These are phyloP conservation scores for Mycosphaerelloides madeirae DNA, from an alignment of 2,329 filamentous ascomycete species.

Conservation along the genomic window DNA sequence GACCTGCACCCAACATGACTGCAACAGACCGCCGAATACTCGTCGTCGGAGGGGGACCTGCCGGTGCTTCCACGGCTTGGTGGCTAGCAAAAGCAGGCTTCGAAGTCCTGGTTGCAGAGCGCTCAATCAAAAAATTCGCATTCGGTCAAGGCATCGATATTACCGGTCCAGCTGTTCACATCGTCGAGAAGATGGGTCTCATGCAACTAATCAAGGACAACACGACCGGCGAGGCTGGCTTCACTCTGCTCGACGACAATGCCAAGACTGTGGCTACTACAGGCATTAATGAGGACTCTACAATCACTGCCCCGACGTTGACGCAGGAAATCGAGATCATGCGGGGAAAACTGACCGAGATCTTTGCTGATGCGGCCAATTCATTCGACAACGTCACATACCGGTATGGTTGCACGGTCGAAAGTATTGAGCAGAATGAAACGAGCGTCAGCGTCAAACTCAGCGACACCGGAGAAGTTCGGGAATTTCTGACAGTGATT, in stretches of 20 bases:
- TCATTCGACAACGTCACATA: conserved; percentile 13
- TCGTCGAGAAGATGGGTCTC: conserved; percentile 26
- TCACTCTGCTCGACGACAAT: conserved; percentile 24
- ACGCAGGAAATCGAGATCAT: conserved; percentile 33
- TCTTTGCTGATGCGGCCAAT: conserved; percentile 36
- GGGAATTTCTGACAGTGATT: conserved; percentile 12
- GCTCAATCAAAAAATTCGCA: conserved; percentile 12
- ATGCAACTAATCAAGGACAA: conserved; percentile 22
- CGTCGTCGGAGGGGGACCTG: conserved; percentile 24
- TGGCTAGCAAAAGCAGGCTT: conserved; percentile 31
- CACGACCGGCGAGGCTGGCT: conserved; percentile 26
- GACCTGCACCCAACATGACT: neutral
- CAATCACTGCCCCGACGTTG: conserved; percentile 6
- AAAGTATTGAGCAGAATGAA: conserved; percentile 9
- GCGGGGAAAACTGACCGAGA: conserved; percentile 46
- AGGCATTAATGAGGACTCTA: conserved; percentile 6
- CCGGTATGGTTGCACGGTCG: conserved; percentile 13
- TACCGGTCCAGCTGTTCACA: conserved; percentile 20
- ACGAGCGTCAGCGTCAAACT: conserved; percentile 10
- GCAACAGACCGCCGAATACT: conserved; percentile 7
- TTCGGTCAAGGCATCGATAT: conserved; percentile 30
- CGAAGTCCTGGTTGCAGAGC: conserved; percentile 15
- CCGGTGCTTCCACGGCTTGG: conserved; percentile 35
- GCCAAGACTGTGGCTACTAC: conserved; percentile 17
- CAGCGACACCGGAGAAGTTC: conserved; percentile 5